Percentiles rank a stretch among this genome's conserved stretches.
phyloP scores from a whole-genome alignment of 768 basidiomycete species.

The Lentinus tigrinus region DNA sequence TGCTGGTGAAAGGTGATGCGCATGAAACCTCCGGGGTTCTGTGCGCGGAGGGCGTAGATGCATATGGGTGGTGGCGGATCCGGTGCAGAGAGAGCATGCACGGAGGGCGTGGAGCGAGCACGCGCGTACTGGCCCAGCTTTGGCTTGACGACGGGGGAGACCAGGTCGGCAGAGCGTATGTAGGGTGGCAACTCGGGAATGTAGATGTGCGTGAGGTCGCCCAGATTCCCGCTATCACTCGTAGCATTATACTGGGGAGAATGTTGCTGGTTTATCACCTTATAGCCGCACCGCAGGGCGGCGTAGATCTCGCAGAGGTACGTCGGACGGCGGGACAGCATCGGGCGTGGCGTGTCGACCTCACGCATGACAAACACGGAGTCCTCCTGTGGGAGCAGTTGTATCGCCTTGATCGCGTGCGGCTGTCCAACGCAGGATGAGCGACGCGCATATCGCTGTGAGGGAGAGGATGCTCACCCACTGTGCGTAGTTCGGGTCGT shows the following conservation, averaged over 20 bases:
- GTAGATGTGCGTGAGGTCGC: conserved; percentile 5
- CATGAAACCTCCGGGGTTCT: background rate
- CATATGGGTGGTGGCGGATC: background rate
- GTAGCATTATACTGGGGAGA: background rate
- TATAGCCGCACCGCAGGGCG: conserved; percentile 9
- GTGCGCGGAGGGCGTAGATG: background rate
- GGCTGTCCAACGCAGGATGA: background rate
- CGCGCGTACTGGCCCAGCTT: no score
- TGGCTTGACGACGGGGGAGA: no score
- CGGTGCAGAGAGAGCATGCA: no score
- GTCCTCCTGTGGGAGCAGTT: conserved; percentile 17
- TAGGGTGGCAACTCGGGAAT: conserved; percentile 11
- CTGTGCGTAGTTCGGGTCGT: background rate
- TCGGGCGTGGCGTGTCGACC: background rate
- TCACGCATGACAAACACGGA: conserved; percentile 25
- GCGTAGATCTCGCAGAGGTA: conserved; percentile 18
- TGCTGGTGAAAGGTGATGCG: conserved; percentile 9
- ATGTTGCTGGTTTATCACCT: background rate
- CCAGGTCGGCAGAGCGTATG: background rate
- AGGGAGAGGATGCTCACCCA: background rate
- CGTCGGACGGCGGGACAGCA: background rate
- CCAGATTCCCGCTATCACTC: background rate
- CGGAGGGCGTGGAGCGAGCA: no score
- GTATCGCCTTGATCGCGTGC: conserved; percentile 17
- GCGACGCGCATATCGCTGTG: no score